Evolutionary conservation across 2,329 filamentous ascomycete species (phyloP).

Genomic region (Ceratocystiopsis sp.): DNA sequence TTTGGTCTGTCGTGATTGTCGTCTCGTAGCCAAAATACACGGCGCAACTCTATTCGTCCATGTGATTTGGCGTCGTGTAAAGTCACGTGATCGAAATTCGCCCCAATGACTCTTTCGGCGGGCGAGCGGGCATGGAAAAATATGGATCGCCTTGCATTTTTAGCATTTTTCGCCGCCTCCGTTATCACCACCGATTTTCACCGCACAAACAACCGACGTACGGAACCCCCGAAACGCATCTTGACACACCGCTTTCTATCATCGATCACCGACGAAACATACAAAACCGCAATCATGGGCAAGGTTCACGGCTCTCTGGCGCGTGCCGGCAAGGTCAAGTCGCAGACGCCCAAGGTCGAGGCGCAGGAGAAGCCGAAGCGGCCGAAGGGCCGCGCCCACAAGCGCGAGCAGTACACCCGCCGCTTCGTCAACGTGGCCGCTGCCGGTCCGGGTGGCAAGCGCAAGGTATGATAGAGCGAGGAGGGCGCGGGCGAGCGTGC

Average conservation of each 20-base stretch:
- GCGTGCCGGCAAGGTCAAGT: conserved; percentile 76
- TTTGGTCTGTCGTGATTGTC: too few relatives aligned
- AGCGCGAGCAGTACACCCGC: conserved; percentile 90
- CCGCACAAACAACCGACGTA: background rate
- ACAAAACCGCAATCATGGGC: conserved; percentile 7
- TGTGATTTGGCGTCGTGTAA: too few relatives aligned
- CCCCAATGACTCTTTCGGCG: too few relatives aligned
- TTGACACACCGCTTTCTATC: too few relatives aligned
- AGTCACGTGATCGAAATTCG: too few relatives aligned
- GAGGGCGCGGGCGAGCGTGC: background rate
- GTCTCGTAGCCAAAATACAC: too few relatives aligned
- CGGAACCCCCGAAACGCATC: background rate
- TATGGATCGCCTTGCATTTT: too few relatives aligned
- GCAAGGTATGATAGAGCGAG: conserved; percentile 50
- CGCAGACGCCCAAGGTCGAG: conserved; percentile 84
- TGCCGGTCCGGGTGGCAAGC: conserved; percentile 69
- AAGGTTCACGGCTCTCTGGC: conserved; percentile 11
- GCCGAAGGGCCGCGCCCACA: conserved; percentile 94
- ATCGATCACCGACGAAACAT: background rate
- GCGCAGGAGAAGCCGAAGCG: conserved; percentile 90
- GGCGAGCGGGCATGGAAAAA: too few relatives aligned
- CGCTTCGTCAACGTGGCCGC: conserved; percentile 96
- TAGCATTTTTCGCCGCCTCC: too few relatives aligned
- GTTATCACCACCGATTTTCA: too few relatives aligned
- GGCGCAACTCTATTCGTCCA: too few relatives aligned